phyloP scores from a whole-genome alignment of 2,329 filamentous ascomycete genomes.

The Claviceps sorghi region DNA sequence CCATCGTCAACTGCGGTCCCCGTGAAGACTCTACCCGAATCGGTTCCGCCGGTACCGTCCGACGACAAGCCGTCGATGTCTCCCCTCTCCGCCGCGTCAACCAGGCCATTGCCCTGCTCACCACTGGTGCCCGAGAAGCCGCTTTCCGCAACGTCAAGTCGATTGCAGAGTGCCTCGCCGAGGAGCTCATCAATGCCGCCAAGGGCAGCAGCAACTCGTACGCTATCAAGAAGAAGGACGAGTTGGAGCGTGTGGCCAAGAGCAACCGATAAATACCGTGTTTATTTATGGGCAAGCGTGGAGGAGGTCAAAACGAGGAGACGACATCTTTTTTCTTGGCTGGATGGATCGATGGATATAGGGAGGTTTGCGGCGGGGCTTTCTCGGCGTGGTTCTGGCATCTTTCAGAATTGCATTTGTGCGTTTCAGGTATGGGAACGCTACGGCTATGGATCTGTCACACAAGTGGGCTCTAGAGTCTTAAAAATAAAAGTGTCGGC shows the following conservation, averaged over 20 bases:
- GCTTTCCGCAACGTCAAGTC: conserved; percentile 99
- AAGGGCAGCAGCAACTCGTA: conserved; percentile 99
- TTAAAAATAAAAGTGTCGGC: conserved; percentile 26
- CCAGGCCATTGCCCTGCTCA: conserved; percentile 98
- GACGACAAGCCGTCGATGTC: conserved; percentile 99
- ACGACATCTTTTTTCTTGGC: conserved; percentile 1
- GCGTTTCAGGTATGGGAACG: conserved; percentile 33
- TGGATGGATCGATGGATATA: conserved; percentile 4
- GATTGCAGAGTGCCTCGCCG: conserved; percentile 97
- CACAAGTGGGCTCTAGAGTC: conserved; percentile 24
- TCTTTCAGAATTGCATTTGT: conserved; percentile 33
- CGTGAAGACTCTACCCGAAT: conserved; percentile 99
- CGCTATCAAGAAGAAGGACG: conserved; percentile 99
- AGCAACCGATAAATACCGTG: conserved; percentile 83
- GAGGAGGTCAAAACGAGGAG: background rate
- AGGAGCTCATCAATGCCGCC: conserved; percentile 99
- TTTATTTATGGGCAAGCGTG: background rate
- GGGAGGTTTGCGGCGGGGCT: conserved; percentile 22
- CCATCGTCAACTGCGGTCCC: conserved; percentile 99
- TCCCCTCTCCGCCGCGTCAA: conserved; percentile 98
- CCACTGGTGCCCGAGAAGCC: conserved; percentile 96
- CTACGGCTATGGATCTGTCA: conserved; percentile 26
- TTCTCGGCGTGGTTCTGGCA: conserved; percentile 31
- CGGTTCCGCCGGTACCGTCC: conserved; percentile 97
- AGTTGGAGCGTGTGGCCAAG: conserved; percentile 99